Conservation (phyloP, 306 rosid species). For the Senna siamea region DNA sequence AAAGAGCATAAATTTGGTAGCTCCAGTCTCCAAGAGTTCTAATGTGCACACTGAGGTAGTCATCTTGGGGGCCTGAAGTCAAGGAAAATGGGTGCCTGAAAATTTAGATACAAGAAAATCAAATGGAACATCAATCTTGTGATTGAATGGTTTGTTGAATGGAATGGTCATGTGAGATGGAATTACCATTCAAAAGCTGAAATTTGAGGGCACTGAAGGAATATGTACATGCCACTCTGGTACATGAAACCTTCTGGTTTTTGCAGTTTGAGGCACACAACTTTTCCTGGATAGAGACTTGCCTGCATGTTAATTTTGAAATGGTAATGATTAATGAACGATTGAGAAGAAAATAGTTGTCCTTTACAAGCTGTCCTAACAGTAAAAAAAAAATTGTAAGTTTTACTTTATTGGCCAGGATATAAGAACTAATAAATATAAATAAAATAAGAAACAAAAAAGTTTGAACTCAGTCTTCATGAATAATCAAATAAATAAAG, state of each 20-base stretch:
- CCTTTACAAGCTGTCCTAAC: slow-evolving; percentile 15
- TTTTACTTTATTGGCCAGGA: neutral
- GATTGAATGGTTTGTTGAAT: neutral
- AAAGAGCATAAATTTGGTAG: slow-evolving; percentile 64
- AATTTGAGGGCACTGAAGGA: slow-evolving; percentile 90
- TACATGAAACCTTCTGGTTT: slow-evolving; percentile 80
- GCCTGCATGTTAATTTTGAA: slow-evolving; percentile 48
- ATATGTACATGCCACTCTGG: slow-evolving; percentile 87
- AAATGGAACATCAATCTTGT: slow-evolving; percentile 29
- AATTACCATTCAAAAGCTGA: slow-evolving; percentile 81
- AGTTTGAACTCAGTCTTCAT: neutral
- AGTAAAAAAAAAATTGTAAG: neutral
- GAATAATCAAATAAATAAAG: slow-evolving; percentile 15
- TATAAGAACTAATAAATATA: neutral
- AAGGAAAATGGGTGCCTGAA: slow-evolving; percentile 95
- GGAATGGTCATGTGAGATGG: slow-evolving; percentile 2
- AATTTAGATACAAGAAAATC: slow-evolving; percentile 37
- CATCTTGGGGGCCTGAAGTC: slow-evolving; percentile 88
- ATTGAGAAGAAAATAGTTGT: neutral
- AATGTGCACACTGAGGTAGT: slow-evolving; percentile 80
- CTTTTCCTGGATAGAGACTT: slow-evolving; percentile 76
- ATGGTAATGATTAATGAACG: neutral
- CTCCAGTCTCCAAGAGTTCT: slow-evolving; percentile 93
- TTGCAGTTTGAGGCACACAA: slow-evolving; percentile 71
- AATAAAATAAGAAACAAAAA: neutral